Evolutionary conservation across 225 moss, liverwort and hornwort species (phyloP).

Genomic region (Physcomitrium patens): DNA sequence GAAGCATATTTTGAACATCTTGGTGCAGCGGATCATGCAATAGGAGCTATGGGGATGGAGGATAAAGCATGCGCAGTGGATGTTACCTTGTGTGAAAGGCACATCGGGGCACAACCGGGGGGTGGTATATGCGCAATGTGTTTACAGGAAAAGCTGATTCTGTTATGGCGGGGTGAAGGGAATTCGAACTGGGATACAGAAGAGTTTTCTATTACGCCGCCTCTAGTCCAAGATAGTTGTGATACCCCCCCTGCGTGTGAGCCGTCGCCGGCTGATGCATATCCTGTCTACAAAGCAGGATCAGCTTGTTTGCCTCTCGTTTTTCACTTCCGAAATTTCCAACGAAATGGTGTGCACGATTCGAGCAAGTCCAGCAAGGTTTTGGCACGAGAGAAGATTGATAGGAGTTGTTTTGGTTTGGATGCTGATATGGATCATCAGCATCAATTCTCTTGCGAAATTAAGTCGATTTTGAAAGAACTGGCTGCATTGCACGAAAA

Average conservation of each 20-base stretch:
- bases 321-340: conserved; percentile 40
- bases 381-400: conserved; percentile 45
- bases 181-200: conserved; percentile 47
- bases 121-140: conserved; percentile 59
- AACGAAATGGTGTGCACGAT: conserved; percentile 30
- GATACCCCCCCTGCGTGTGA: conserved; percentile 32
- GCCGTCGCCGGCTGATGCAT: conserved; percentile 25
- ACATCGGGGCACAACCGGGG: conserved; percentile 55
- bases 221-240: conserved; percentile 20
- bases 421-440: conserved; percentile 29
- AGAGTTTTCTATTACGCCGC: conserved; percentile 54
- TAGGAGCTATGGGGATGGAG: conserved; percentile 29
- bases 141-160: conserved; percentile 51
- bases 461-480: conserved; percentile 56
- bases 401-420: conserved; percentile 29
- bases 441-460: conserved; percentile 53
- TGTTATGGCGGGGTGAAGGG: conserved; percentile 61
- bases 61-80: conserved; percentile 37
- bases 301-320: conserved; percentile 46
- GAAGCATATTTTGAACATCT: neutral
- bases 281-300: conserved; percentile 7
- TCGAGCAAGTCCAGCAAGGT: conserved; percentile 14
- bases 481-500: conserved; percentile 52
- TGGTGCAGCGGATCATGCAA: conserved; percentile 11
- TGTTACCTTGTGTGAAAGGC: conserved; percentile 35